Evolutionary conservation across 2,329 filamentous ascomycete genomes (phyloP).

Genomic region (Setomelanomma holmii): DNA sequence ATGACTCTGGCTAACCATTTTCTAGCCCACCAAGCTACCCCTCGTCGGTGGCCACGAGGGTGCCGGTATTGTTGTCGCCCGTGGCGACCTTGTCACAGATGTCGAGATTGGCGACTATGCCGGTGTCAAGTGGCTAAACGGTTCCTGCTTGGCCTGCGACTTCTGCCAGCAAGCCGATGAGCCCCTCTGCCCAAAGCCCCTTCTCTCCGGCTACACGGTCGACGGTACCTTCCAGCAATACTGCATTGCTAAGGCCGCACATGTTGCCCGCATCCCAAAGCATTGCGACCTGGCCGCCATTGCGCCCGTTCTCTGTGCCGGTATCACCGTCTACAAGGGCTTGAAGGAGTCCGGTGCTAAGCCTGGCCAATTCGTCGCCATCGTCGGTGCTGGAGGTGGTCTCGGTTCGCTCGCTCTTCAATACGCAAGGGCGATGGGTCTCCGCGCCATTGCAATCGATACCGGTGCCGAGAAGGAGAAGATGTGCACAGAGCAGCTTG

Average conservation of each 20-base stretch:
- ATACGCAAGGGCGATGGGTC: conserved; percentile 90
- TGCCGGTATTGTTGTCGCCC: conserved; percentile 82
- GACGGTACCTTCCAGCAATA: conserved; percentile 96
- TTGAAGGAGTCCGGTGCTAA: conserved; percentile 80
- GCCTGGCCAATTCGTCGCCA: conserved; percentile 79
- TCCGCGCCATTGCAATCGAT: conserved; percentile 82
- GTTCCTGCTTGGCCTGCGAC: conserved; percentile 80
- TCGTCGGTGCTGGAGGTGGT: conserved; percentile 86
- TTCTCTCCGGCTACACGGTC: conserved; percentile 89
- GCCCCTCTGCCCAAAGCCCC: conserved; percentile 77
- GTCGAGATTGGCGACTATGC: conserved; percentile 81
- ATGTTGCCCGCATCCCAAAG: conserved; percentile 83
- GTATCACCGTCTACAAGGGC: conserved; percentile 91
- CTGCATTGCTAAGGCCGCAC: conserved; percentile 82
- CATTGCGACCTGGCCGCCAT: conserved; percentile 77
- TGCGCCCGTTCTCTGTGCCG: conserved; percentile 81
- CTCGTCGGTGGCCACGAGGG: conserved; percentile 82
- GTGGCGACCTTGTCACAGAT: conserved; percentile 77
- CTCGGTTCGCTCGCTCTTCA: conserved; percentile 81
- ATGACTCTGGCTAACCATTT: no score
- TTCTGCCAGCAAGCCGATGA: conserved; percentile 85
- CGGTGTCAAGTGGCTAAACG: conserved; percentile 92
- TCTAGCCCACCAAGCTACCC: conserved; percentile 73
- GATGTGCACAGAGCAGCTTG: conserved; percentile 71
- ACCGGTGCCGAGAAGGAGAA: conserved; percentile 80